Percentiles rank a stretch among this genome's conserved stretches.
phyloP scores from a whole-genome alignment of 2,329 filamentous ascomycete genomes.

The Pseudogymnoascus sp. region DNA sequence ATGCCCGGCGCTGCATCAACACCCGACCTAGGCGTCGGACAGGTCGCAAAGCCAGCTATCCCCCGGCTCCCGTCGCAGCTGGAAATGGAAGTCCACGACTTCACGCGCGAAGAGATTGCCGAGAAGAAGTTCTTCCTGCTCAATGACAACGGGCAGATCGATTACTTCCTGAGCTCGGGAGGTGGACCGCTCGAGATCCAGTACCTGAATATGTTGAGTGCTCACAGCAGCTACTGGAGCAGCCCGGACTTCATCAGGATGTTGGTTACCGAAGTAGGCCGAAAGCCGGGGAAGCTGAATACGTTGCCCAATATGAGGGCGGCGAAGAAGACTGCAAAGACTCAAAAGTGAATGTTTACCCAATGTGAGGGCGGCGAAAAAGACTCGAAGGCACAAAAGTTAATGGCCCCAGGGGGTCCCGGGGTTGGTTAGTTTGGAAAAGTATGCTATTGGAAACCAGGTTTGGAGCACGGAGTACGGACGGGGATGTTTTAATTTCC shows the following conservation, averaged over 20 bases:
- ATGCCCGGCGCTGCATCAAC: conserved; percentile 41
- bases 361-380: conserved; percentile 51
- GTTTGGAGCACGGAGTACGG: neutral
- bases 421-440: neutral
- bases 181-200: conserved; percentile 87
- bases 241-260: conserved; percentile 82
- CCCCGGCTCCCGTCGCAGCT: conserved; percentile 53
- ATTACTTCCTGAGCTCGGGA: conserved; percentile 77
- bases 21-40: conserved; percentile 31
- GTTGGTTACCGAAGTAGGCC: conserved; percentile 78
- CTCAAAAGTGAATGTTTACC: conserved; percentile 30
- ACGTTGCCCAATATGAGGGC: conserved; percentile 51
- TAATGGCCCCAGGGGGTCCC: neutral
- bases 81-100: conserved; percentile 95
- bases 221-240: conserved; percentile 91
- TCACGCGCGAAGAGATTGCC: conserved; percentile 82
- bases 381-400: conserved; percentile 9
- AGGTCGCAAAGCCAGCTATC: conserved; percentile 27
- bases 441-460: neutral
- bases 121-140: conserved; percentile 80
- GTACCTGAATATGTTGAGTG: conserved; percentile 93
- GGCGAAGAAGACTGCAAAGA: conserved; percentile 34
- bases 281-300: conserved; percentile 57
- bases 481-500: neutral
- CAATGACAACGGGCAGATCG: conserved; percentile 95